These are phyloP conservation scores for Hebeloma cylindrosporum DNA, from an alignment of 768 basidiomycete genomes.

Conservation along the genomic window DNA sequence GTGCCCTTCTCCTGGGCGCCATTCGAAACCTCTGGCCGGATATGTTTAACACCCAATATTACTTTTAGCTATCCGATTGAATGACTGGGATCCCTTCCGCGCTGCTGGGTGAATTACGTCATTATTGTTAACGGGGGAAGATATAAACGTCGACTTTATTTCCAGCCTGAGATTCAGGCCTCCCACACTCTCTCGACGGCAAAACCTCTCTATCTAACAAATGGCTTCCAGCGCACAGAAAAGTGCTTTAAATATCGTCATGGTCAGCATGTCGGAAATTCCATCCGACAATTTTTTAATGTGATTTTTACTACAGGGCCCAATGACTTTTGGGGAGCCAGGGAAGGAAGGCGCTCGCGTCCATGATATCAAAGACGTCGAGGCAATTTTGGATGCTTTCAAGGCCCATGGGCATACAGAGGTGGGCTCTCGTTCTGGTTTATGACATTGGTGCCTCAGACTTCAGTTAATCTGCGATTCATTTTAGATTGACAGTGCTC, in stretches of 20 bases:
- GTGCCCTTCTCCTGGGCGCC: too few species aligned
- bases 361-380: constrained; percentile 46
- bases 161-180: too few species aligned
- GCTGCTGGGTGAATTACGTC: too few species aligned
- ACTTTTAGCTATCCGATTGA: too few species aligned
- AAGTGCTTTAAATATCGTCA: constrained; percentile 48
- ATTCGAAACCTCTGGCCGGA: too few species aligned
- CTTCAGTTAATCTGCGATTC: constrained; percentile 15
- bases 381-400: constrained; percentile 55
- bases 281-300: not conserved
- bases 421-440: constrained; percentile 22
- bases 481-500: constrained; percentile 50
- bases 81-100: too few species aligned
- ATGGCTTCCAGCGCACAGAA: constrained; percentile 33
- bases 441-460: constrained; percentile 22
- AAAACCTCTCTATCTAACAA: too few species aligned
- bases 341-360: constrained; percentile 52
- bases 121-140: too few species aligned
- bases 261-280: constrained; percentile 33
- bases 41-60: too few species aligned
- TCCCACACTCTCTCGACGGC: too few species aligned
- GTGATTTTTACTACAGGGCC: constrained; percentile 35
- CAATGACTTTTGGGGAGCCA: constrained; percentile 54
- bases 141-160: too few species aligned
- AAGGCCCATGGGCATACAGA: constrained; percentile 54